Evolutionary conservation across 805 yeast genomes (phyloP), one percentile per base, ranked within the genome.

Genomic region (Zygosaccharomyces bailii): DNA sequence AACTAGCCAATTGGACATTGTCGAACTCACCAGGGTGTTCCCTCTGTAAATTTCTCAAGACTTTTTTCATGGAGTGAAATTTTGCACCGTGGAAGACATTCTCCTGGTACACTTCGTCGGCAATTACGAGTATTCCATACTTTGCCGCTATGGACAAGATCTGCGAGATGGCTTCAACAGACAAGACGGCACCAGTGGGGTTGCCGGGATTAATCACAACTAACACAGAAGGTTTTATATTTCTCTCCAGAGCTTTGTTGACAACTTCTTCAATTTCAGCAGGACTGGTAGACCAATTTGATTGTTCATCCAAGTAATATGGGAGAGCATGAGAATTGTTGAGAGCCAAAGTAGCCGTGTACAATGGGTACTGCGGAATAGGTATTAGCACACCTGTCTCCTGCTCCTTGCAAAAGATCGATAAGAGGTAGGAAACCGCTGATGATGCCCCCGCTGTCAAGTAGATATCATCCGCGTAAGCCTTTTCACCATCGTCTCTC

Each of bases 151-250:
- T 76, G 30, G 76, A 72, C 46, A 93, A 72, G 43, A 93, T 75
- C 34, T 81, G 83, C 33, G 73, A 79, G 59, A 93, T 88, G 50
- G 82, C 80, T 4, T 75, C 76, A 40, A 71, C 73, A 7, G 76
- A 65, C 46, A 93, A 72, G 43, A 89, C 80, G 1, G 96, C 78
- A 34, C 99, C 99, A 0, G 99, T 93, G 51, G 99, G 99, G 68
- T 93, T 93, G 46, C 99, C 98, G 1, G 99, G 99, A 70, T 93
- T 93, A 60, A 93, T 93, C 11, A 93, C 86, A 2, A 91, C 98
- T 43, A 95, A 69, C 47, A 91, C 82, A 56, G 86, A 79, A 51
- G 93, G 83, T 9, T 67, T 71, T 21, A 86, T 66, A 2, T 84
- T 86, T 27, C 76, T 67, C 2, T 63, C 63, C 1, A 64, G 47